Conservation (phyloP, 768 basidiomycete genomes). For the Psilocybe subaeruginosa region DNA sequence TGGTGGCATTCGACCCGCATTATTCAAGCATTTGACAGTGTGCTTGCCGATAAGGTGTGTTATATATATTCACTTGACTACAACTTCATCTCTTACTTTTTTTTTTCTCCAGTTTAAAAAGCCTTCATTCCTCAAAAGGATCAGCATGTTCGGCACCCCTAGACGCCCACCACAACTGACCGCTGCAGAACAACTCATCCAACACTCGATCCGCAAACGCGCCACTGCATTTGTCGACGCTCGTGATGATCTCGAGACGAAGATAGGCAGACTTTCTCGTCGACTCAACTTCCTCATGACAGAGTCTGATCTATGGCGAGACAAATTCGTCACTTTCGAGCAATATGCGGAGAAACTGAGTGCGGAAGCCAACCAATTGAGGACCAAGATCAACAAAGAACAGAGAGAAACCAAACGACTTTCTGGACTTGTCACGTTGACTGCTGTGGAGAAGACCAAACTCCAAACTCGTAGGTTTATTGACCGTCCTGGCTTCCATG, state of each 20-base stretch:
- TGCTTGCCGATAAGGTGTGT: slow-evolving; percentile 80
- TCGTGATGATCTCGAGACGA: slow-evolving; percentile 91
- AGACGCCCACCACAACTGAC: slow-evolving; percentile 76
- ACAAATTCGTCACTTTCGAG: slow-evolving; percentile 94
- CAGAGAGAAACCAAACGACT: slow-evolving; percentile 87
- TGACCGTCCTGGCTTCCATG: not conserved
- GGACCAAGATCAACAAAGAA: slow-evolving; percentile 89
- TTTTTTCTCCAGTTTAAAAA: slow-evolving; percentile 69
- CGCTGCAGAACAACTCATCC: slow-evolving; percentile 82
- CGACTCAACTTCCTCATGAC: slow-evolving; percentile 92
- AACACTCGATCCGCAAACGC: slow-evolving; percentile 87
- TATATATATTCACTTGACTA: not conserved
- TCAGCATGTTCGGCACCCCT: slow-evolving; percentile 74
- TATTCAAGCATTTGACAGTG: slow-evolving; percentile 87
- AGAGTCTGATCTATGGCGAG: slow-evolving; percentile 87
- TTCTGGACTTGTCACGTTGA: slow-evolving; percentile 76
- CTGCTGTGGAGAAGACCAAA: slow-evolving; percentile 77
- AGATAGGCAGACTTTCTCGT: slow-evolving; percentile 85
- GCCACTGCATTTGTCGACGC: slow-evolving; percentile 96
- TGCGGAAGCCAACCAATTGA: slow-evolving; percentile 81
- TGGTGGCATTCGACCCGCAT: slow-evolving; percentile 96
- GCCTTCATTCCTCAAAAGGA: slow-evolving; percentile 83
- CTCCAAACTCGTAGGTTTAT: slow-evolving; percentile 71
- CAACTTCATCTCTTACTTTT: slow-evolving; percentile 1
- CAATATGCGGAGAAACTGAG: slow-evolving; percentile 92